Evolutionary conservation across 1,284 basidiomycete species (phyloP), one percentile per base, ranked within the genome.

Genomic region (Ceratobasidium sp.): DNA sequence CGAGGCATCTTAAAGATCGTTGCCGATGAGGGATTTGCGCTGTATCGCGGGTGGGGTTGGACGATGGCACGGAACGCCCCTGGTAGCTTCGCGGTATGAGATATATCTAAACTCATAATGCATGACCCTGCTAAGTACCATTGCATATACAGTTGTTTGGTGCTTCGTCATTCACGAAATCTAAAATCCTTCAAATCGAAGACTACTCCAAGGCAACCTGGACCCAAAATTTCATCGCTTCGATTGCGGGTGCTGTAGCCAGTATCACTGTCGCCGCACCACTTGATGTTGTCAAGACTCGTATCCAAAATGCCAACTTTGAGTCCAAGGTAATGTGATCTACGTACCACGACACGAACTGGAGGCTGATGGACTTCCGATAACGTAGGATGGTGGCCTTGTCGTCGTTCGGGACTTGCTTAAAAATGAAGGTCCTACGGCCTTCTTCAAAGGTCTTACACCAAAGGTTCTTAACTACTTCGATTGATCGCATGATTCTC

Each of bases 1-100:
- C 92, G 97, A 45, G 96, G 96, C 45, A 87, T 97, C 77, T 76
- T 97, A 72, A 90, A 92, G 70, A 96, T 99, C 76, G 88, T 99
- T 80, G 83, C 90, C 76, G 96, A 99, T 77, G 97, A 99, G 80
- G 95, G 96, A 73, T 90, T 88, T 12, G 88, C 91, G 1, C 87
- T 99, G 45, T 99, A 99, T 83, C 90, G 96, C 76, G 97, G 97
- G 46, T 98, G 96, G 93, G 97, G 96, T 71, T 98, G 97, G 97
- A 99, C 97, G 43, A 93, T 98, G 85, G 96, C 96, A 0, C 89
- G 97, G 72, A 99, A 99, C 80, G 97, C 97, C 1, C 97, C 97
- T 1, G 97, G 97, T 16, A 91, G 88, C 71, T 99, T 99, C 77
- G 95, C 97, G 70, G 94, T 95, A 78, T 75, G 92, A 85, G 4